Base-by-base conservation (phyloP, 441 rosid species). In the Brassica hybrid region DNA sequence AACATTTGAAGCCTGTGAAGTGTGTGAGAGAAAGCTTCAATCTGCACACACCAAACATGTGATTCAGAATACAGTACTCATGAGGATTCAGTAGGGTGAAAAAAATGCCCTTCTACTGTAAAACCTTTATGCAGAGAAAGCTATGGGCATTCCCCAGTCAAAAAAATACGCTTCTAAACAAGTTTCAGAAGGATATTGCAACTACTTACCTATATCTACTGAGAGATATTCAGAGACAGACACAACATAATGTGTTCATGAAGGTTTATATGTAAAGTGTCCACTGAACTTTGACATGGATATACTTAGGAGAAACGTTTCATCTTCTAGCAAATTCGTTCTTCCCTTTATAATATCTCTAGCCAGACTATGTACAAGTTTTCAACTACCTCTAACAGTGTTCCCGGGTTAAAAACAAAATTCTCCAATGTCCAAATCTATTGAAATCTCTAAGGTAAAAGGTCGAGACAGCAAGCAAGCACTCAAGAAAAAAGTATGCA, bases 341-440 rank as follows among this genome's bases (percentile, higher is more conserved):
- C n/a, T n/a, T n/a, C n/a, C n/a, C n/a, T n/a, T n/a, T n/a, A n/a
- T n/a, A n/a, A n/a, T n/a, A n/a, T n/a, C n/a, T n/a, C n/a, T n/a
- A n/a, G n/a, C n/a, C n/a, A n/a, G n/a, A n/a, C n/a, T n/a, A 19
- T 67, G 23, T 58, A 48, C 61, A 67, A 69, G 41, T 76, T 76
- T 18, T 61, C 69, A 61, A 18, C 74, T 60, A 75, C 59, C 62
- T 67, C 61, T 75, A 58, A 48, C 72, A 45, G 12, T 58, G 52
- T 59, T 59, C 68, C 38, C 8, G 7, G 25, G 12, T 6, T 0
- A 16, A 30, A 5, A 6, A 23, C 0, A 3, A 54, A 9, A 27
- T 23, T 52, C 50, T 52, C 16, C 27, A 9, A 7, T 30, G 14
- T 50, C 23, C 62, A 27, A 18, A 27, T 67, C 68, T 32, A 61